These are phyloP conservation scores for Scolecobasidium constrictum DNA, from an alignment of 2,329 filamentous ascomycete genomes.

Conservation along the genomic window DNA sequence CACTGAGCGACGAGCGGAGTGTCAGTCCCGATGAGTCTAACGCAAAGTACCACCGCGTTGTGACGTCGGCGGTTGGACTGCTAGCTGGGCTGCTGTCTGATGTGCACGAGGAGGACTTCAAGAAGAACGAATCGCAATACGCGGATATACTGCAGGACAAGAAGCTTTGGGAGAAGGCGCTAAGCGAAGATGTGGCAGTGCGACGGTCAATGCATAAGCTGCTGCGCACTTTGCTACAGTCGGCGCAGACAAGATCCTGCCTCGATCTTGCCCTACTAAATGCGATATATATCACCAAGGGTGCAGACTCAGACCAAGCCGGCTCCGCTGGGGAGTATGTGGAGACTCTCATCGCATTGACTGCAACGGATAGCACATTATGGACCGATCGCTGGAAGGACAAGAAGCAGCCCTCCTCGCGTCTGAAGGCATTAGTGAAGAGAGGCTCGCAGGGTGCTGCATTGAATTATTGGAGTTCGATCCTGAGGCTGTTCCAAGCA, in stretches of 20 bases:
- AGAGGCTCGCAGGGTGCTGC: constrained; percentile 75
- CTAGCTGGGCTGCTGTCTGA: constrained; percentile 42
- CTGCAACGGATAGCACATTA: constrained; percentile 51
- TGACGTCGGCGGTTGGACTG: constrained; percentile 46
- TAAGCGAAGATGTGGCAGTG: constrained; percentile 45
- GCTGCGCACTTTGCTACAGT: constrained; percentile 31
- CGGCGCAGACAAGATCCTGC: constrained; percentile 26
- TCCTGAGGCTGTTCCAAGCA: constrained; percentile 49
- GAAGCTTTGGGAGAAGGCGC: constrained; percentile 48
- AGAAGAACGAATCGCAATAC: constrained; percentile 52
- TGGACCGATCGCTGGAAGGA: constrained; percentile 60
- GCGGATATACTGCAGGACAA: constrained; percentile 54
- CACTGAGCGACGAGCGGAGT: constrained; percentile 79
- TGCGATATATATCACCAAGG: constrained; percentile 61
- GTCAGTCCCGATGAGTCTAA: constrained; percentile 77
- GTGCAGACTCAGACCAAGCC: constrained; percentile 59
- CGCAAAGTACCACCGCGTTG: constrained; percentile 73
- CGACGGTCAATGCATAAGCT: constrained; percentile 48
- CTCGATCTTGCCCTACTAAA: constrained; percentile 43
- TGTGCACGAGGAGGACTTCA: constrained; percentile 39
- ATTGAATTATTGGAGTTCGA: constrained; percentile 59
- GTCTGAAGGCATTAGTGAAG: constrained; percentile 63
- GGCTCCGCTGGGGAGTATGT: constrained; percentile 66
- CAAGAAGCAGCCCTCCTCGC: constrained; percentile 43
- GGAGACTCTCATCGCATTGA: constrained; percentile 55